Evolutionary conservation across 2,329 filamentous ascomycete genomes (phyloP).

Genomic region (Ophiocordyceps unilateralis): DNA sequence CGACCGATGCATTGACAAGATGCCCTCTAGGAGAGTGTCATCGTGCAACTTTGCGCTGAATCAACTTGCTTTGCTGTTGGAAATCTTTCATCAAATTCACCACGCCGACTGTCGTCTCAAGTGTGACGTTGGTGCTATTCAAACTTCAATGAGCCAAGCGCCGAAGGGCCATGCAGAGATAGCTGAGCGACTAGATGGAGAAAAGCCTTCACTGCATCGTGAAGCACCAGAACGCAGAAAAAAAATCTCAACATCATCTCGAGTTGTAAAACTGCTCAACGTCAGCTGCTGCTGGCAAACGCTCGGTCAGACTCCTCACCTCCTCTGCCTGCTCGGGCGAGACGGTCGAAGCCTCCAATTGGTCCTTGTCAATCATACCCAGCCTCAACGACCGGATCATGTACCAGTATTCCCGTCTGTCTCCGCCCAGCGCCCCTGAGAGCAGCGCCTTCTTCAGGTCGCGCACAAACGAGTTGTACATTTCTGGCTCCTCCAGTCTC

Average conservation of each 20-base stretch:
- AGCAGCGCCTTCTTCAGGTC: slow-evolving; percentile 58
- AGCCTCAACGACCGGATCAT: slow-evolving; percentile 47
- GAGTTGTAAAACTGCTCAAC: slow-evolving; percentile 21
- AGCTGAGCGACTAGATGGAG: too few relatives aligned
- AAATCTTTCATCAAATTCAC: too few relatives aligned
- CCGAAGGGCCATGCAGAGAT: too few relatives aligned
- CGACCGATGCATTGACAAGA: too few relatives aligned
- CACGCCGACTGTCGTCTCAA: background rate
- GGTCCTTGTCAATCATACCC: slow-evolving; percentile 52
- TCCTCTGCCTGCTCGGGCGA: slow-evolving; percentile 53
- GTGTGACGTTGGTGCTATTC: background rate
- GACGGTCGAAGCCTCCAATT: slow-evolving; percentile 47
- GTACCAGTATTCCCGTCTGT: slow-evolving; percentile 72
- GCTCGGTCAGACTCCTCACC: slow-evolving; percentile 17
- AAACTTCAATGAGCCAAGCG: background rate
- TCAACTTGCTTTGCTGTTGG: too few relatives aligned
- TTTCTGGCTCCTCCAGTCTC: slow-evolving; percentile 53
- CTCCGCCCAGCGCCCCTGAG: slow-evolving; percentile 53
- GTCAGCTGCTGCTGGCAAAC: slow-evolving; percentile 1
- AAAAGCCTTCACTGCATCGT: too few relatives aligned
- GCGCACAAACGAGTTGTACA: slow-evolving; percentile 61
- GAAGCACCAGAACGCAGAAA: too few relatives aligned
- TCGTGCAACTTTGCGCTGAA: too few relatives aligned
- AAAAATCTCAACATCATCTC: slow-evolving; percentile 5
- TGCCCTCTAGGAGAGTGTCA: too few relatives aligned